These are phyloP conservation scores for Rhodotorula mucilaginosa DNA, from an alignment of 1,284 basidiomycete genomes.

Conservation along the genomic window DNA sequence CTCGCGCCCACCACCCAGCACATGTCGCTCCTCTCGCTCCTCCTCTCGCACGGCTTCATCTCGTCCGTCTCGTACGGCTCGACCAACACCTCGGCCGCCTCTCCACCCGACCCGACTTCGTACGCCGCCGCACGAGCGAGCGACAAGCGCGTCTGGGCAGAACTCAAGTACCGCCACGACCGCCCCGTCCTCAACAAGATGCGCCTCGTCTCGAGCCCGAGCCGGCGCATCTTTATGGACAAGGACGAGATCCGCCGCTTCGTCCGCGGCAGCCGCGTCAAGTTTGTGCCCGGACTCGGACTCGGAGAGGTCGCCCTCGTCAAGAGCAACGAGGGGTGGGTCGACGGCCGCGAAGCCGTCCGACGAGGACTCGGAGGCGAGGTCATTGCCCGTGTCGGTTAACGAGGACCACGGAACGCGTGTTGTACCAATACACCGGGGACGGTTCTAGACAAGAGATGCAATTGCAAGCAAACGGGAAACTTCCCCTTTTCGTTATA, in stretches of 20 bases:
- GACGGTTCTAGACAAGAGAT: too few species aligned
- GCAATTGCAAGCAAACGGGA: neutral
- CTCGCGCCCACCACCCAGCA: conserved; percentile 78
- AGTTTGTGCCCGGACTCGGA: conserved; percentile 65
- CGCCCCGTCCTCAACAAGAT: conserved; percentile 70
- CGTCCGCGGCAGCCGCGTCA: conserved; percentile 60
- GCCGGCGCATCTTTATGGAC: conserved; percentile 70
- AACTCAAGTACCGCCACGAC: conserved; percentile 84
- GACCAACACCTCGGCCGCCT: conserved; percentile 55
- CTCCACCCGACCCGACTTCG: conserved; percentile 52
- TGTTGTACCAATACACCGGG: too few species aligned
- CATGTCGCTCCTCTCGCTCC: conserved; percentile 74
- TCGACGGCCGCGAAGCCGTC: conserved; percentile 52
- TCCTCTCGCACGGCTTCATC: conserved; percentile 81
- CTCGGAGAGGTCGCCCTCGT: conserved; percentile 85
- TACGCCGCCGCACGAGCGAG: conserved; percentile 56
- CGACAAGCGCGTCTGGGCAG: conserved; percentile 69
- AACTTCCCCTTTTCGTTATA: neutral
- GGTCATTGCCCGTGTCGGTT: conserved; percentile 48
- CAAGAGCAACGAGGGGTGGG: conserved; percentile 54
- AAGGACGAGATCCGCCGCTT: conserved; percentile 66
- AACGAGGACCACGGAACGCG: too few species aligned
- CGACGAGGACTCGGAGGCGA: conserved; percentile 49
- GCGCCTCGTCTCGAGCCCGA: conserved; percentile 71
- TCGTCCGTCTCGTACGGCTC: conserved; percentile 77